Evolutionary conservation across 2,329 filamentous ascomycete genomes (phyloP), one percentile per base, ranked within the genome.

Genomic region (Westerdykella ornata): DNA sequence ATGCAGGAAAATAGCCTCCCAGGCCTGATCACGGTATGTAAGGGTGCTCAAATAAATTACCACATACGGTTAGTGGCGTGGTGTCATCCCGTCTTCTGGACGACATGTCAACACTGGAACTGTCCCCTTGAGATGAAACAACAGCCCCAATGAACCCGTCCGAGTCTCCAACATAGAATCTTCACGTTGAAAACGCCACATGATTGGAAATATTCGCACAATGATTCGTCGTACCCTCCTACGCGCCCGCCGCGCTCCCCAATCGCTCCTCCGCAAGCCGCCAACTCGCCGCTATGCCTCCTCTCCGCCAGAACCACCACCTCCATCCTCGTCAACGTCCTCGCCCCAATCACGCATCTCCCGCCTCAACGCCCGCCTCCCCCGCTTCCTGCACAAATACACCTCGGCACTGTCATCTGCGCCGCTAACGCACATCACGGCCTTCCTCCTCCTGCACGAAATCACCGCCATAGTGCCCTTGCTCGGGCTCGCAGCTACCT

Each of bases 371-470:
- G 52, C 59, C 7, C 66, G 69, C 35, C 64, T 73, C 30, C 88
- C 87, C 2, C 68, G 60, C 4, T 82, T 80, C 46, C 73, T 94
- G 11, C 84, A 78, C 43, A 74, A 72, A 39, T 86, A 88, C 68
- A 82, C 85, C 1, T 67, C 71, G 1, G 79, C 80, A 0, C 77
- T 98, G 3, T 78, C 82, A 43, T 74, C 77, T 41, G 88, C 88
- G 1, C 92, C 92, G 0, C 66, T 88, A 34, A 86, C 86, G 1
- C 88, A 96, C 67, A 73, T 94, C 32, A 79, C 84, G 1, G 82
- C 90, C 0, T 98, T 98, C 64, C 72, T 97, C 9, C 72, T 96
- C 30, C 75, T 98, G 0, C 92, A 98, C 70, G 92, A 98, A 66
- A 63, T 96, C 34, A 97, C 92, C 0, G 90, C 92, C 8, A 70